Evolutionary conservation across 2,329 filamentous ascomycete genomes (phyloP).

Genomic region (Cadophora sp.): DNA sequence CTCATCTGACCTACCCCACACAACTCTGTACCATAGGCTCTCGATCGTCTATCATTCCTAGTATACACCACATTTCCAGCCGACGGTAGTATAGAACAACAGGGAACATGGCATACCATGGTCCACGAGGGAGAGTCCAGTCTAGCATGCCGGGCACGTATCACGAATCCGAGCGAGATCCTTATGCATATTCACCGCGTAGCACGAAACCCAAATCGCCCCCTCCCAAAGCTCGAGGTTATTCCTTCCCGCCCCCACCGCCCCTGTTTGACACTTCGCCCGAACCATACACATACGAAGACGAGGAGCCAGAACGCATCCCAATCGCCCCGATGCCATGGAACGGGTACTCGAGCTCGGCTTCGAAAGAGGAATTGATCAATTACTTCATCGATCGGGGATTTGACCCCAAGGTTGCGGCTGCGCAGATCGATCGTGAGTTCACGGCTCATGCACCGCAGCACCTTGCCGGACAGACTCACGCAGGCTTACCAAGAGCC

Average conservation of each 20-base stretch:
- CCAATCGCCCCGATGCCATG: slow-evolving; percentile 17
- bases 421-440: slow-evolving; percentile 16
- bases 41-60: background rate
- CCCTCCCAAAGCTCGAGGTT: background rate
- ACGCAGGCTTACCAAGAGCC: background rate
- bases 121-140: no score
- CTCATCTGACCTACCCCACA: background rate
- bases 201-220: background rate
- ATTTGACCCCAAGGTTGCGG: background rate
- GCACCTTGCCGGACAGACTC: background rate
- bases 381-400: slow-evolving; percentile 6
- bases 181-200: background rate
- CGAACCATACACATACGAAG: slow-evolving; percentile 21
- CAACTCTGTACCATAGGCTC: background rate
- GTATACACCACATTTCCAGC: background rate
- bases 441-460: slow-evolving; percentile 21
- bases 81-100: background rate
- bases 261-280: background rate
- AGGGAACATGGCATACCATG: background rate
- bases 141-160: background rate
- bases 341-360: slow-evolving; percentile 16
- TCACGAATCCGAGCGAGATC: background rate
- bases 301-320: slow-evolving; percentile 27
- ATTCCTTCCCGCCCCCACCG: background rate
- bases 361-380: slow-evolving; percentile 13